Base-by-base conservation (phyloP, 2,329 filamentous ascomycete genomes). In the Fusarium torulosum region DNA sequence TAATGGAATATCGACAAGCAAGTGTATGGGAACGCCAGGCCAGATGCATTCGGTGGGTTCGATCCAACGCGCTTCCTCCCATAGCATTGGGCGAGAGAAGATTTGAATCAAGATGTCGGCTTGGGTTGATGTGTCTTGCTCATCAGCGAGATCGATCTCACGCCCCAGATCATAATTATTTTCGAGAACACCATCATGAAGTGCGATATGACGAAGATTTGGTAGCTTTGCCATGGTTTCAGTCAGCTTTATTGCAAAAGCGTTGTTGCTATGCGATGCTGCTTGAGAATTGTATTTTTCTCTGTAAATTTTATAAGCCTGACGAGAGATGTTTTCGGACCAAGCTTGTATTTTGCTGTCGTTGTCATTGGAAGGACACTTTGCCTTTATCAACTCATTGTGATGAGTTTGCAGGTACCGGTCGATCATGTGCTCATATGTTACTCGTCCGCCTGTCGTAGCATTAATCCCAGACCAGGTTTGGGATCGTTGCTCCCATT, bases 391-490 rank as follows among this genome's bases (percentile, higher is more conserved):
- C 0, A 15, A 7, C 8, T n/a, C 4, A 37, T 6, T 20, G 2
- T 21, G 10, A 20, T 25, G 17, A 4, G 5, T 13, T 0, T 14
- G 9, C 1, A n/a, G 14, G 10, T 6, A 29, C 6, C 1, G 35
- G 6, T 41, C 8, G 1, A 51, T n/a, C 25, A 51, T 7, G 2
- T 6, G 3, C 14, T 29, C 19, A 3, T 42, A 42, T 15, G 5
- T 6, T 1, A 31, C 4, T 29, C 20, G 4, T 1, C 11, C 4
- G 1, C 13, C 25, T 1, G 7, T 5, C 7, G 6, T 8, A 3
- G 1, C 13, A 6, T 25, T 9, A 3, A n/a, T 4, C 7, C 11
- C 9, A 10, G 27, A 7, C 5, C 19, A 21, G 6, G 6, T 6
- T 8, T 7, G 14, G 6, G 2, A 11, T 23, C 47, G 25, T 14